A percentile compares a stretch with the other conserved stretches of the same genome.
Conservation (phyloP, 2,329 filamentous ascomycete genomes). For the Seiridium cupressi region DNA sequence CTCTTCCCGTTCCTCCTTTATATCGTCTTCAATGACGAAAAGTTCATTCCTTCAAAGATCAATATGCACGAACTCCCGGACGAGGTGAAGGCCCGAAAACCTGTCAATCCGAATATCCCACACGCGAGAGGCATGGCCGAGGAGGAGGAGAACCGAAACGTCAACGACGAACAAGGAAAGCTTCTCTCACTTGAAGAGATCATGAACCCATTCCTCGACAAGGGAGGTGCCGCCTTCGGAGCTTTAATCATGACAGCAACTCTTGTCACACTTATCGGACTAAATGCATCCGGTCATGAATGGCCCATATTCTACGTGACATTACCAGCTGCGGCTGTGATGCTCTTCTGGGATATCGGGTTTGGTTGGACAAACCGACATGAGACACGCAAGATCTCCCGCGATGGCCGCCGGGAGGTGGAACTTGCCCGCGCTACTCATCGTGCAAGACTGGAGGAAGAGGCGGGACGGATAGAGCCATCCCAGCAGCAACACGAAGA, state of each 20-base stretch:
- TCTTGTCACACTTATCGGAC: slow-evolving; percentile 60
- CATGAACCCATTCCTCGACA: slow-evolving; percentile 73
- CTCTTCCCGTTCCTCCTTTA: slow-evolving; percentile 70
- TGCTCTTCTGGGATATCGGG: slow-evolving; percentile 66
- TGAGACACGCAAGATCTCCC: slow-evolving; percentile 62
- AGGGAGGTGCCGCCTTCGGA: slow-evolving; percentile 62
- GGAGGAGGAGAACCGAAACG: slow-evolving; percentile 44
- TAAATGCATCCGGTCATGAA: slow-evolving; percentile 58
- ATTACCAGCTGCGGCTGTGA: slow-evolving; percentile 64
- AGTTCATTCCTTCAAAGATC: slow-evolving; percentile 64
- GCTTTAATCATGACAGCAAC: slow-evolving; percentile 65
- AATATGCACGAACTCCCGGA: slow-evolving; percentile 66
- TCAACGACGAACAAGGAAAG: slow-evolving; percentile 50
- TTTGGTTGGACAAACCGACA: slow-evolving; percentile 63
- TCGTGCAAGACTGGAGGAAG: slow-evolving; percentile 32
- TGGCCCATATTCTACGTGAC: slow-evolving; percentile 68
- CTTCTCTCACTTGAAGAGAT: slow-evolving; percentile 67
- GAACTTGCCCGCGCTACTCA: slow-evolving; percentile 38
- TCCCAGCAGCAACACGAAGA: slow-evolving; percentile 7
- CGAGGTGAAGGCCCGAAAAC: slow-evolving; percentile 51
- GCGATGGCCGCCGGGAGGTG: slow-evolving; percentile 49
- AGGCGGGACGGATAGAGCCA: slow-evolving; percentile 14
- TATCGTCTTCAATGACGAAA: slow-evolving; percentile 63
- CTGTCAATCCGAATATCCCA: slow-evolving; percentile 73
- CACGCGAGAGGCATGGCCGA: slow-evolving; percentile 55